These are phyloP conservation scores for Pittosporum tobira DNA, from an alignment of 129 eudicot genomes.

Conservation along the genomic window DNA sequence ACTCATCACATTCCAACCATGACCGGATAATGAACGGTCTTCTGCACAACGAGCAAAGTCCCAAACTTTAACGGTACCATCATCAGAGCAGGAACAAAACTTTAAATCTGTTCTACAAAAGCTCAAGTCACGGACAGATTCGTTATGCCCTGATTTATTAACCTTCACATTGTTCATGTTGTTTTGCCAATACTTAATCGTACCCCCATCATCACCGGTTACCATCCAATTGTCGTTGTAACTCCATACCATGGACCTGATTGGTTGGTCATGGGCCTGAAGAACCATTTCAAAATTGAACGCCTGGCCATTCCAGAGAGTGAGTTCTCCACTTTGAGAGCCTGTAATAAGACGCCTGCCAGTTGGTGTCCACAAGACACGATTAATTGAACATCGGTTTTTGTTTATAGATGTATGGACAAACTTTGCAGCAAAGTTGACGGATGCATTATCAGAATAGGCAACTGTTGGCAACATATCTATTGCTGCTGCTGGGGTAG, in stretches of 20 bases:
- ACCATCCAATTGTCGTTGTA: slow-evolving; percentile 99
- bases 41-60: slow-evolving; percentile 99
- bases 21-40: slow-evolving; percentile 95
- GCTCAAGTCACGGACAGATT: slow-evolving; percentile 94
- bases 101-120: slow-evolving; percentile 96
- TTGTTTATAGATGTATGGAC: slow-evolving; percentile 92
- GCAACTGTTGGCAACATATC: slow-evolving; percentile 97
- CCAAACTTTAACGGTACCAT: slow-evolving; percentile 94
- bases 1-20: slow-evolving; percentile 99
- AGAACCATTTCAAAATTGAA: slow-evolving; percentile 98
- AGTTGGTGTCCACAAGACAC: slow-evolving; percentile 98
- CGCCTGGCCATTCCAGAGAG: slow-evolving; percentile 95
- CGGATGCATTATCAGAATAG: slow-evolving; percentile 89
- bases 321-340: slow-evolving; percentile 97
- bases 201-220: slow-evolving; percentile 96
- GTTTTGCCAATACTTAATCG: slow-evolving; percentile 98
- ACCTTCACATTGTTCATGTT: slow-evolving; percentile 98
- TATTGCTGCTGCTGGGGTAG: slow-evolving; percentile 90
- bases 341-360: slow-evolving; percentile 99
- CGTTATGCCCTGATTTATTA: slow-evolving; percentile 90
- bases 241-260: slow-evolving; percentile 99
- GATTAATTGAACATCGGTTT: slow-evolving; percentile 87
- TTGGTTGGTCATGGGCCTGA: slow-evolving; percentile 99
- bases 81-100: slow-evolving; percentile 98
- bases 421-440: slow-evolving; percentile 92